Base-by-base conservation (phyloP, 441 rosid species). In the Erysimum pusillum region DNA sequence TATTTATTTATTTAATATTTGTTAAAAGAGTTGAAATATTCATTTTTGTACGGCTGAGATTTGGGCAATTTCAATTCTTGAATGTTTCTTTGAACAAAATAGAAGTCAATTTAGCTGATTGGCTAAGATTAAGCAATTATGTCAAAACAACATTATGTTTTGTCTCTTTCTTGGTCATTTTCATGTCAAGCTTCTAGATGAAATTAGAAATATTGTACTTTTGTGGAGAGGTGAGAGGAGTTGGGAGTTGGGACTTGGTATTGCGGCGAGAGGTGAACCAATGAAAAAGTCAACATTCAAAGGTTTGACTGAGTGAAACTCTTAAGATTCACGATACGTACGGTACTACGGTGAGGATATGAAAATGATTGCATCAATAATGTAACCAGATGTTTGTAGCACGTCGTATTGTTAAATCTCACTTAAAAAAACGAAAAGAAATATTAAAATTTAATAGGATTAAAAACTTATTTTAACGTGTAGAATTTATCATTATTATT, bases 281-380 rank as follows among this genome's bases (percentile, higher is more conserved):
- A 41, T 12, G 25, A 48, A 71, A 39, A 70, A 46, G 78, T 75
- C 68, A 67, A 75, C 18, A 28, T 46, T 77, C 63, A 57, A 57
- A 70, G 44, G 39, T 70, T 76, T 76, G 80, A 70, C 76, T 46
- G 42, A 69, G 60, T 35, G 44, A 35, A 59, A 35, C 58, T 65
- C 57, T 34, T 34, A 38, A 34, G 67, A 34, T 59, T 54, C 6
- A 70, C 38, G 36, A 71, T 22, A 61, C 60, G 1, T 5, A 63
- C 22, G 25, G 25, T 22, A n/a, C n/a, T 22, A 22, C 25, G 36
- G 31, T 11, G 36, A 51, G 61, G 51, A 42, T 64, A 34, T 72
- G 18, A 66, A 36, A 58, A 12, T 70, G 44, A 48, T 71, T 9
- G 32, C 51, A 51, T 48, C 15, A n/a, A n/a, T n/a, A 32, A 28